Percentiles rank a stretch among this genome's conserved stretches.
Evolutionary conservation across 129 eudicot species (phyloP).

Genomic region (Saposhnikovia divaricata): DNA sequence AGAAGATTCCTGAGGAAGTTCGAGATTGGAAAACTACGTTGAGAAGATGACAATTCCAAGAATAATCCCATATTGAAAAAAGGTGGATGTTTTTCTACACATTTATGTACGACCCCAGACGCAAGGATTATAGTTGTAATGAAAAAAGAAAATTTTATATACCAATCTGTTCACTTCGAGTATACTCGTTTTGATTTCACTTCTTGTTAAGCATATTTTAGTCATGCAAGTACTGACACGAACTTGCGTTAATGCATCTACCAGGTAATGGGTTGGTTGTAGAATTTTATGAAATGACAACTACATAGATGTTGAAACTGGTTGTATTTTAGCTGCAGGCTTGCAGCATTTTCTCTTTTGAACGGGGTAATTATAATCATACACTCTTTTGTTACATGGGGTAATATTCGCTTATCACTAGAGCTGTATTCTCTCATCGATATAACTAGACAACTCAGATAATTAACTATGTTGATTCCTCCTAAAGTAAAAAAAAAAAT

Average conservation of each 20-base stretch:
- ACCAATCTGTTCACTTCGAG: neutral
- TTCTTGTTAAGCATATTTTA: neutral
- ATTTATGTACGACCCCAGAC: neutral
- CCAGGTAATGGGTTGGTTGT: neutral
- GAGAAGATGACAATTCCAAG: neutral
- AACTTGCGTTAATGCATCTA: neutral
- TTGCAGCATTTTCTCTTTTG: neutral
- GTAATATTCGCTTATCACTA: no score
- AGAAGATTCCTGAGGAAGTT: neutral
- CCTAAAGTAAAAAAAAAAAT: no score
- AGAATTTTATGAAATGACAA: neutral
- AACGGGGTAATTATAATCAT: no score
- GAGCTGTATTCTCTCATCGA: no score
- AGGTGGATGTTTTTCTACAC: neutral
- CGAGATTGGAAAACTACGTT: neutral
- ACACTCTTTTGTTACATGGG: neutral
- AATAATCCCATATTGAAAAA: neutral
- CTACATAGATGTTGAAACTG: neutral
- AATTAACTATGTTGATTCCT: neutral
- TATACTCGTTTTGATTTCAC: neutral
- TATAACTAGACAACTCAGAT: no score
- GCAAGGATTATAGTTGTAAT: neutral
- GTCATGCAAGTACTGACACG: neutral
- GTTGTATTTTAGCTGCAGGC: neutral
- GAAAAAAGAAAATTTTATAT: neutral